Percentiles rank a stretch among this genome's conserved stretches.
These are phyloP conservation scores for Colletotrichum tamarilloi DNA, from an alignment of 2,329 filamentous ascomycete genomes.

Conservation along the genomic window DNA sequence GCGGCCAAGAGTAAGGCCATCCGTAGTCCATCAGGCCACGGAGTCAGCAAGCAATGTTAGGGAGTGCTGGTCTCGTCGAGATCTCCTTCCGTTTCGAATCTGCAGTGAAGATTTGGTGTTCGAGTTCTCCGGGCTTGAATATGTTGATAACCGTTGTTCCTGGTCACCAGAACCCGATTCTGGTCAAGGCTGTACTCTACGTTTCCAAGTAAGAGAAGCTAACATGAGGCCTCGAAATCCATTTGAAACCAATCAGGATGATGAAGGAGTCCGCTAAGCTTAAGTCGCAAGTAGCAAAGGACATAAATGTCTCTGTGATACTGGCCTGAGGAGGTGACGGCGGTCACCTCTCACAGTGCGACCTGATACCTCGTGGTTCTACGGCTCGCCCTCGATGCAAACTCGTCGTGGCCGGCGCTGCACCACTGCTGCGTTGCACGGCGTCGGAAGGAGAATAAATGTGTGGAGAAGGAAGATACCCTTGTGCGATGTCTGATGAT, in stretches of 20 bases:
- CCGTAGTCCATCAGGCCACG: conserved; percentile 36
- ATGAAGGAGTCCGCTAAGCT: conserved; percentile 6
- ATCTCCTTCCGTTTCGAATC: not conserved
- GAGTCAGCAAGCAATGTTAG: not conserved
- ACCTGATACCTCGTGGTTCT: conserved; percentile 23
- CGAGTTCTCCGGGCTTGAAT: not conserved
- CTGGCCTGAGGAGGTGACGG: conserved; percentile 30
- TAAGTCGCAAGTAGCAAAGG: conserved; percentile 15
- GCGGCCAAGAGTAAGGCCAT: conserved; percentile 32
- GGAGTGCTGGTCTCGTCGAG: not conserved
- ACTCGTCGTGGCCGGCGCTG: conserved; percentile 32
- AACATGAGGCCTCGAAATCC: not conserved
- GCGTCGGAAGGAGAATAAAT: conserved; percentile 29
- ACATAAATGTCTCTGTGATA: conserved; percentile 16
- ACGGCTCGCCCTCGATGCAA: conserved; percentile 35
- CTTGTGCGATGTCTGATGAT: conserved; percentile 10
- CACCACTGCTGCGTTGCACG: conserved; percentile 29
- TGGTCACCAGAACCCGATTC: not conserved
- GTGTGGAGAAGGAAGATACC: conserved; percentile 12
- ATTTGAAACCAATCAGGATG: not conserved
- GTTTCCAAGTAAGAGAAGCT: too few species aligned
- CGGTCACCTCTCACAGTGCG: conserved; percentile 30
- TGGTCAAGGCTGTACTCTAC: not conserved
- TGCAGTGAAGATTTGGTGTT: not conserved
- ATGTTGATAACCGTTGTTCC: not conserved